These are phyloP conservation scores for Elaeis guineensis DNA, from an alignment of 176 grass and related monocot genomes.

Conservation along the genomic window DNA sequence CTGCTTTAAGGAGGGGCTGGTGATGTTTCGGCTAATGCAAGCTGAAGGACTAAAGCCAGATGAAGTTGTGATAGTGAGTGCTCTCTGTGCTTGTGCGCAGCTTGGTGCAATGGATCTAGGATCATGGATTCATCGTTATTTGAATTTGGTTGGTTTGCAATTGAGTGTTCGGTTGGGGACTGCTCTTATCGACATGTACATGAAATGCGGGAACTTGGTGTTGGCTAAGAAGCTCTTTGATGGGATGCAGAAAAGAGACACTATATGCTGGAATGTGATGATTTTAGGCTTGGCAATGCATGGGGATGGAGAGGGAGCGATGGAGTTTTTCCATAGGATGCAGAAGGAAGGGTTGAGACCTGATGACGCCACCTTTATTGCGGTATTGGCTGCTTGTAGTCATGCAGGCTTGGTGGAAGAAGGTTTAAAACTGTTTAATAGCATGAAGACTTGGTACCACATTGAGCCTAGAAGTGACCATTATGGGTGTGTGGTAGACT, in stretches of 20 bases:
- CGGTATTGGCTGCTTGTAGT: conserved; percentile 10
- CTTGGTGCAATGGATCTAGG: conserved; percentile 12
- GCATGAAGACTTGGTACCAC: background rate
- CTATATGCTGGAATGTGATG: conserved; percentile 22
- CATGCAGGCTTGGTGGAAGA: conserved; percentile 22
- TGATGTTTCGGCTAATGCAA: conserved; percentile 26
- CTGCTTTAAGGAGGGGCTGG: conserved; percentile 17
- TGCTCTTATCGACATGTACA: conserved; percentile 21
- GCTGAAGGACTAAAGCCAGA: conserved; percentile 15
- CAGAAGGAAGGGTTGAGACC: background rate
- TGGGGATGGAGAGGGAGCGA: conserved; percentile 6
- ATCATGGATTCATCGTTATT: conserved; percentile 16
- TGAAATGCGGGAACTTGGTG: conserved; percentile 8
- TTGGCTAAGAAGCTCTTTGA: conserved; percentile 16
- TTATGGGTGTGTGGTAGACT: conserved; percentile 11
- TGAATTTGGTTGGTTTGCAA: background rate
- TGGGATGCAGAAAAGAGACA: background rate
- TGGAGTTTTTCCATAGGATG: conserved; percentile 12
- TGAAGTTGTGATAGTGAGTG: conserved; percentile 5
- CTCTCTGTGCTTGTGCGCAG: conserved; percentile 12
- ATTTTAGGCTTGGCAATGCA: conserved; percentile 20
- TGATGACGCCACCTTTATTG: conserved; percentile 18
- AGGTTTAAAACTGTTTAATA: conserved; percentile 6
- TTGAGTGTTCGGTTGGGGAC: conserved; percentile 12
- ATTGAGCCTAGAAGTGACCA: conserved; percentile 16